phyloP scores from a whole-genome alignment of 2,329 filamentous ascomycete genomes.

The Ilyonectria sp. region DNA sequence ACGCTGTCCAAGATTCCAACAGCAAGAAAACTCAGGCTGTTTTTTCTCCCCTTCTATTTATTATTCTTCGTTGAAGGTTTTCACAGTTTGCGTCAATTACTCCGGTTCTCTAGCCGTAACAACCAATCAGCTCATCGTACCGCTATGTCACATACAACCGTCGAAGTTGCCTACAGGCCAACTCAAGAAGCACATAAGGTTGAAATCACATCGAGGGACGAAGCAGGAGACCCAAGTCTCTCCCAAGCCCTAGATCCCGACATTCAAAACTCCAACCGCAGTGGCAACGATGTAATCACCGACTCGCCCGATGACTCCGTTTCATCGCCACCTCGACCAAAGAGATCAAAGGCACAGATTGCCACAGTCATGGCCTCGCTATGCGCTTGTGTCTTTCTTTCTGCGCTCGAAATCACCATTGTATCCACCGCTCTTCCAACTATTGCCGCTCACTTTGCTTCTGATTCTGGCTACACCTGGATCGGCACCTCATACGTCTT shows the following conservation, averaged over 20 bases:
- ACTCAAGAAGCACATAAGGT: not conserved
- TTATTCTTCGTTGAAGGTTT: not conserved
- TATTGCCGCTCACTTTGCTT: conserved; percentile 71
- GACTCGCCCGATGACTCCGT: not conserved
- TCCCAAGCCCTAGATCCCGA: not conserved
- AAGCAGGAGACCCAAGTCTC: not conserved
- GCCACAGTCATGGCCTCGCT: conserved; percentile 57
- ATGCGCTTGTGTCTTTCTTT: conserved; percentile 58
- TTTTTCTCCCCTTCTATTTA: not conserved
- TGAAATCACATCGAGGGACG: not conserved
- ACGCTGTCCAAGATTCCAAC: not conserved
- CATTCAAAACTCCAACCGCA: not conserved
- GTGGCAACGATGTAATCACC: not conserved
- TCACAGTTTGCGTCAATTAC: no score
- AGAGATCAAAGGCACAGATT: conserved; percentile 37
- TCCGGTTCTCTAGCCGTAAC: not conserved
- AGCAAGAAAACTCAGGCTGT: not conserved
- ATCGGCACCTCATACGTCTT: conserved; percentile 83
- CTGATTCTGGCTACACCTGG: conserved; percentile 81
- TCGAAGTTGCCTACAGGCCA: not conserved
- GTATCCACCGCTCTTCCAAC: conserved; percentile 74
- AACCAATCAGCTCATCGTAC: not conserved
- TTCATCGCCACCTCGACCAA: conserved; percentile 17
- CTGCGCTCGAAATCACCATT: conserved; percentile 69
- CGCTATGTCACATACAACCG: conserved; percentile 35